These are phyloP conservation scores for Epichloe gansuensis DNA, from an alignment of 2,329 filamentous ascomycete species.

Conservation along the genomic window DNA sequence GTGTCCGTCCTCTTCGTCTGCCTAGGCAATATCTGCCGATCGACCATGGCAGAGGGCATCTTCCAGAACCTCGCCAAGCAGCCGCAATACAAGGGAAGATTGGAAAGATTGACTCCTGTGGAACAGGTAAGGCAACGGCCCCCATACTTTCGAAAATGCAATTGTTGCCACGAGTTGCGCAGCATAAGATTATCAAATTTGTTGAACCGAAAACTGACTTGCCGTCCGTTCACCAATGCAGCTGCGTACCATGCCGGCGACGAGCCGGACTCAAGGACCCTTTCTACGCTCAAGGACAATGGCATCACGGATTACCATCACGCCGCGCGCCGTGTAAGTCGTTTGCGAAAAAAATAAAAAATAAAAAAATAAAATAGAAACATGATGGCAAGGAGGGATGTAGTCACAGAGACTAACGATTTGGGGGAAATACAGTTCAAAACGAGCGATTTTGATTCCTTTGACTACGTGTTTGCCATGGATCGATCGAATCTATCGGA, in stretches of 20 bases:
- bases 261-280: slow-evolving; percentile 69
- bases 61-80: slow-evolving; percentile 62
- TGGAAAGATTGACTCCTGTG: slow-evolving; percentile 69
- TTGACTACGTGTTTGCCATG: slow-evolving; percentile 95
- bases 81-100: slow-evolving; percentile 48
- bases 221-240: slow-evolving; percentile 13
- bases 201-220: neutral
- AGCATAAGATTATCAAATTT: neutral
- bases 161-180: neutral
- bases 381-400: too few species aligned
- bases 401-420: too few species aligned
- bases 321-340: slow-evolving; percentile 56
- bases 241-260: slow-evolving; percentile 74
- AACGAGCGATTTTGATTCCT: slow-evolving; percentile 63
- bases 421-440: slow-evolving; percentile 28
- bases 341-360: neutral
- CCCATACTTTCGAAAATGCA: neutral
- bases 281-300: slow-evolving; percentile 62
- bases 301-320: slow-evolving; percentile 70
- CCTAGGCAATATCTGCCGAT: slow-evolving; percentile 89
- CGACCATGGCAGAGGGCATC: slow-evolving; percentile 92
- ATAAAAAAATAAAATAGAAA: neutral
- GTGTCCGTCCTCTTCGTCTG: slow-evolving; percentile 87
- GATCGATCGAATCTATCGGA: slow-evolving; percentile 70
- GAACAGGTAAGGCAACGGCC: slow-evolving; percentile 44